Conservation (phyloP, 768 basidiomycete species). For the Tylopilus sp. region DNA sequence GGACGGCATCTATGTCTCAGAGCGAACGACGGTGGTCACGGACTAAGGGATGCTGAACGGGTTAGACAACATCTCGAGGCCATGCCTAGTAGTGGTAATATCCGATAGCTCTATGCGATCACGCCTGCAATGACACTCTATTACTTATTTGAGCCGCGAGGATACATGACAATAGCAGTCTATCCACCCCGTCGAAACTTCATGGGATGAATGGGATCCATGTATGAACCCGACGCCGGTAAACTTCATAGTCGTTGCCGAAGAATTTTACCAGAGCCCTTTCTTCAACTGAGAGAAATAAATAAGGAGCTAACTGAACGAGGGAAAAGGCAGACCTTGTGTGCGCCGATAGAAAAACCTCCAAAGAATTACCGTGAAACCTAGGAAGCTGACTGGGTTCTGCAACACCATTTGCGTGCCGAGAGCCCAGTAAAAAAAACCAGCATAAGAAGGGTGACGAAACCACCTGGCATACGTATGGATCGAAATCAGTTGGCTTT, state of each 20-base stretch:
- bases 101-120: conserved; percentile 27
- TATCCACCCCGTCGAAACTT: conserved; percentile 1
- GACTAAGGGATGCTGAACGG: conserved; percentile 30
- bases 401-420: conserved; percentile 91
- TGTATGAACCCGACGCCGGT: conserved; percentile 76
- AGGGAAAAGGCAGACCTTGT: conserved; percentile 51
- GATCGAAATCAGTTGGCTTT: background rate
- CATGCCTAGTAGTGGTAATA: conserved; percentile 23
- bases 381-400: conserved; percentile 70
- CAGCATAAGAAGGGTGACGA: conserved; percentile 94
- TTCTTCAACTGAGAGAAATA: conserved; percentile 67
- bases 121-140: conserved; percentile 19
- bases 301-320: background rate
- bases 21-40: conserved; percentile 59
- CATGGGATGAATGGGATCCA: conserved; percentile 83
- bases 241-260: conserved; percentile 79
- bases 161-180: background rate
- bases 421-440: conserved; percentile 97
- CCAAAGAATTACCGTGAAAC: conserved; percentile 71
- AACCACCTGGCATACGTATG: conserved; percentile 36
- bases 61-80: conserved; percentile 8
- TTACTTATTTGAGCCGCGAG: conserved; percentile 1
- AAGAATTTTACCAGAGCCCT: conserved; percentile 79
- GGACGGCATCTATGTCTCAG: conserved; percentile 90
- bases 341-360: conserved; percentile 84